A percentile compares a stretch with the other conserved stretches of the same genome.
Evolutionary conservation across 2,329 filamentous ascomycete species (phyloP).

Genomic region (Ceratocystis papillata): DNA sequence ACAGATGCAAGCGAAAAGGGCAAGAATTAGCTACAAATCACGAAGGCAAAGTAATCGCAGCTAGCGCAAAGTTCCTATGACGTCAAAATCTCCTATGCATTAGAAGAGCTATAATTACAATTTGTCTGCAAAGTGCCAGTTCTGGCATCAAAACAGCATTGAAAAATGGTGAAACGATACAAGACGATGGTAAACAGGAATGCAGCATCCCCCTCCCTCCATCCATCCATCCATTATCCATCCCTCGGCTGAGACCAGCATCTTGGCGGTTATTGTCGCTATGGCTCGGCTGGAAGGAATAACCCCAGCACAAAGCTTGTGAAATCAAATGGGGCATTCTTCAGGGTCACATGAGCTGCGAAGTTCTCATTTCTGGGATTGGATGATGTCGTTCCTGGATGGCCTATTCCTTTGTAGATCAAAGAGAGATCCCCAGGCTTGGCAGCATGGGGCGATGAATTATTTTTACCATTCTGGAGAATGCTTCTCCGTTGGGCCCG

Average conservation of each 20-base stretch:
- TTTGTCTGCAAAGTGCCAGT: too few relatives aligned
- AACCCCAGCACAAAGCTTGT: background rate
- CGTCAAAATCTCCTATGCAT: too few relatives aligned
- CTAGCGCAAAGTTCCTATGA: background rate
- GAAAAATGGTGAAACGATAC: too few relatives aligned
- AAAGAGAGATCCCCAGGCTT: background rate
- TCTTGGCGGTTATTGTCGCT: too few relatives aligned
- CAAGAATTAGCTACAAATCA: background rate
- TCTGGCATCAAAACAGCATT: too few relatives aligned
- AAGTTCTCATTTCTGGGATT: background rate
- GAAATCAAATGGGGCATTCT: background rate
- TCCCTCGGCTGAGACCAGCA: too few relatives aligned
- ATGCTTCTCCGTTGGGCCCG: background rate
- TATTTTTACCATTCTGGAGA: background rate
- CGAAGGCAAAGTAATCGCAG: background rate
- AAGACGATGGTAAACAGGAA: too few relatives aligned
- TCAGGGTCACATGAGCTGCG: constrained; percentile 1
- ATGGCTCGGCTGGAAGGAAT: background rate
- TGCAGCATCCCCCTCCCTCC: too few relatives aligned
- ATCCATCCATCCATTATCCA: too few relatives aligned
- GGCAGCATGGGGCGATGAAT: background rate
- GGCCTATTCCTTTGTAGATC: background rate
- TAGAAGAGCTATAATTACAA: too few relatives aligned
- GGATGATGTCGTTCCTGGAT: background rate
- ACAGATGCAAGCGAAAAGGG: background rate